Percentiles rank a stretch among this genome's conserved stretches.
Conservation (phyloP, 2,329 filamentous ascomycete species). For the Phialophora macrospora region DNA sequence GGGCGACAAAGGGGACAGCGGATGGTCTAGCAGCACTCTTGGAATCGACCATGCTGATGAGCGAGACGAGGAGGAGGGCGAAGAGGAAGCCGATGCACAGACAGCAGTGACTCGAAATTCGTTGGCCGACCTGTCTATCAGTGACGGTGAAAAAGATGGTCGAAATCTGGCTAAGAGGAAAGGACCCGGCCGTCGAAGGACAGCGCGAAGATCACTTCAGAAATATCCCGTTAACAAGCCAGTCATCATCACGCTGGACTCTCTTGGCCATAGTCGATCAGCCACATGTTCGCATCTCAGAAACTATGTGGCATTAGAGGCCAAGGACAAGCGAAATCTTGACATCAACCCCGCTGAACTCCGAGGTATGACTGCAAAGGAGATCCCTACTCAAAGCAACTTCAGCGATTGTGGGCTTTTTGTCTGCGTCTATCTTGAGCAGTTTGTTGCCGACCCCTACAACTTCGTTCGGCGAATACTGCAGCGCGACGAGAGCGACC, state of each 20-base stretch:
- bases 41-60: constrained; percentile 12
- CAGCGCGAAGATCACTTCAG: constrained; percentile 41
- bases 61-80: constrained; percentile 4
- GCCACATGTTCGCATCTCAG: constrained; percentile 68
- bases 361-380: constrained; percentile 70
- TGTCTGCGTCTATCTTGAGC: constrained; percentile 79
- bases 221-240: constrained; percentile 62
- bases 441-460: constrained; percentile 77
- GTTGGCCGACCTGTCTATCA: constrained; percentile 22
- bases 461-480: constrained; percentile 71
- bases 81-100: neutral
- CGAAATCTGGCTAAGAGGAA: constrained; percentile 25
- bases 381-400: constrained; percentile 80
- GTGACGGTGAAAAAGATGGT: constrained; percentile 29
- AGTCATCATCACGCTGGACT: constrained; percentile 85
- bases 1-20: constrained; percentile 16
- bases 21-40: constrained; percentile 28
- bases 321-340: constrained; percentile 59
- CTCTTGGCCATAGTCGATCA: constrained; percentile 69
- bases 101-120: constrained; percentile 29
- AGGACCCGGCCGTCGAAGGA: constrained; percentile 38
- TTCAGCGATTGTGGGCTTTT: constrained; percentile 89
- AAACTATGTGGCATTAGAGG: constrained; percentile 77
- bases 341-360: constrained; percentile 52
- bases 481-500: constrained; percentile 63